Base-by-base conservation (phyloP, 2,329 filamentous ascomycete species). In the Aspergillus sp. region DNA sequence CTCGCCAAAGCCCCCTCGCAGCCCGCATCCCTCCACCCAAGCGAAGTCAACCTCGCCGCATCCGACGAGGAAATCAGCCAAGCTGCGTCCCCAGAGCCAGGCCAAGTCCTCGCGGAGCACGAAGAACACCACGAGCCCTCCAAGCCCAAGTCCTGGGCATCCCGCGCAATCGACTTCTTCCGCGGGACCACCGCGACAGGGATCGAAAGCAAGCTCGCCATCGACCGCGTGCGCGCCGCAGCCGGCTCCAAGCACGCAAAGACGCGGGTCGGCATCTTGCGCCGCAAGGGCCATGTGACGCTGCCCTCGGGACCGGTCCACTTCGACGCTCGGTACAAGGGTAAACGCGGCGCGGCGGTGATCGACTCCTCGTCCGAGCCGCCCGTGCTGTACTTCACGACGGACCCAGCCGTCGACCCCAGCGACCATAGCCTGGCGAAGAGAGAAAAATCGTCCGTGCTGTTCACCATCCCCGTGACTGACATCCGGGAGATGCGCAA, bases 401-500 rank as follows among this genome's bases (percentile, higher is more conserved):
- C 80, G 7, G 65, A 53, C 36, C 60, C 62, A 11, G 61, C 64
- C 1, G 47, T 57, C 1, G 58, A 61, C 21, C 13, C 66, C 58
- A 74, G 76, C 63, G 64, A 73, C 49, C 76, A 78, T 10, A 74
- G 79, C 16, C 59, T 84, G 4, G 80, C 85, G 20, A 66, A 56
- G 19, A 68, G 71, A 38, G 76, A 81, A 52, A 77, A 82, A 34
- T 59, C 79, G 20, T 73, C 81, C 53, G 84, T 88, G 0, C 70
- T 82, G 0, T 95, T 89, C 82, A 86, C 81, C 4, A 77, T 94
- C 0, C 79, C 88, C 0, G 81, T 94, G 3, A 79, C 79, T 0
- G 87, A 93, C 14, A 87, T 95, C 44, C 75, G 69, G 45, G 88
- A 92, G 68, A 65, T 95, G 48, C 87, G 85, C 68, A 95, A 95